A percentile compares a stretch with the other conserved stretches of the same genome.
phyloP scores from a whole-genome alignment of 2,329 filamentous ascomycete species.

The Cadophora sp. region DNA sequence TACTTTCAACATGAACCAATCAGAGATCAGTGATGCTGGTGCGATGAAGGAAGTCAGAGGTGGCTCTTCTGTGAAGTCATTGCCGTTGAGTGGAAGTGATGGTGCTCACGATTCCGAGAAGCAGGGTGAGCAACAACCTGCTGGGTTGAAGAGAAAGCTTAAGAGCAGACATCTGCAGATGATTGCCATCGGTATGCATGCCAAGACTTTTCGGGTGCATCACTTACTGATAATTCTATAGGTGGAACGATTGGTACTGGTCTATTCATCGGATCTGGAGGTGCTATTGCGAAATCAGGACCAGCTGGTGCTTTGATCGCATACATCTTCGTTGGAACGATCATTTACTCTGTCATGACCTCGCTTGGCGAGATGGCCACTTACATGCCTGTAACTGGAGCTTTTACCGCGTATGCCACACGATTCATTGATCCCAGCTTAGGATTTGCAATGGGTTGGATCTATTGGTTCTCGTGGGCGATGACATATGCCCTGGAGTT shows the following conservation, averaged over 20 bases:
- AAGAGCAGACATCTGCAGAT: slow-evolving; percentile 70
- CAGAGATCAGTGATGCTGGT: slow-evolving; percentile 22
- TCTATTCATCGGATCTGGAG: slow-evolving; percentile 72
- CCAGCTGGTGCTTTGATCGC: slow-evolving; percentile 72
- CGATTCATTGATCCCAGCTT: slow-evolving; percentile 77
- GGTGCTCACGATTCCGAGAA: slow-evolving; percentile 41
- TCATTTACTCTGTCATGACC: slow-evolving; percentile 79
- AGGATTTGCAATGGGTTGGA: slow-evolving; percentile 82
- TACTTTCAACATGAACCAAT: slow-evolving; percentile 28
- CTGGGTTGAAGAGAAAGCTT: slow-evolving; percentile 47
- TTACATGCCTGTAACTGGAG: slow-evolving; percentile 77
- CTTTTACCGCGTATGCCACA: slow-evolving; percentile 77
- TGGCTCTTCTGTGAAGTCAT: slow-evolving; percentile 5
- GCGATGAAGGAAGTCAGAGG: slow-evolving; percentile 11
- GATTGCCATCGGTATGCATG: slow-evolving; percentile 62
- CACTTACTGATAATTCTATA: slow-evolving; percentile 35
- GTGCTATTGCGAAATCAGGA: slow-evolving; percentile 66
- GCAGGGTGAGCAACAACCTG: slow-evolving; percentile 20
- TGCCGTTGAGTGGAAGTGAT: slow-evolving; percentile 21
- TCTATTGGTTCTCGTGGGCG: slow-evolving; percentile 82
- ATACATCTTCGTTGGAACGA: slow-evolving; percentile 72
- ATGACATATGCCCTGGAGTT: slow-evolving; percentile 77
- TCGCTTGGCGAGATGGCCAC: slow-evolving; percentile 76
- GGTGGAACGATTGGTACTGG: slow-evolving; percentile 75
- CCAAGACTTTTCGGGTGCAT: neutral